Conservation (phyloP, 495 filamentous ascomycete species). For the Annulohypoxylon nitens region DNA sequence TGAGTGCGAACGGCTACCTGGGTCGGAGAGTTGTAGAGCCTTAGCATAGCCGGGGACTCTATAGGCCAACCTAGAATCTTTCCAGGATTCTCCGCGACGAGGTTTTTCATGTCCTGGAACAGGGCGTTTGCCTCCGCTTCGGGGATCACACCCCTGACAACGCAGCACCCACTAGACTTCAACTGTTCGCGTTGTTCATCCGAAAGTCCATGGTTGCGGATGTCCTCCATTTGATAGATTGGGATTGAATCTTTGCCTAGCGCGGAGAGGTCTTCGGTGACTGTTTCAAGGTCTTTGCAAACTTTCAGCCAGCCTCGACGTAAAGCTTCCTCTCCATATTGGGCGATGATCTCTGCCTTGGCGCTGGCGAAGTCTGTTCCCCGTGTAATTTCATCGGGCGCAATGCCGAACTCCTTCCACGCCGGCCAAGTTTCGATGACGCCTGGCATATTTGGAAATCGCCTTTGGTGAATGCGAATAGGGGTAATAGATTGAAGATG, state of each 20-base stretch:
- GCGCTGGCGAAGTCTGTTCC: neutral
- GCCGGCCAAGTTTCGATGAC: slow-evolving; percentile 4
- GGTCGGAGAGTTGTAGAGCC: slow-evolving; percentile 5
- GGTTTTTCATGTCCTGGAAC: slow-evolving; percentile 11
- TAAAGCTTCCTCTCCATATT: slow-evolving; percentile 8
- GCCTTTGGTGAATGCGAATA: neutral
- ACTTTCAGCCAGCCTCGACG: slow-evolving; percentile 3
- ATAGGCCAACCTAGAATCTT: neutral
- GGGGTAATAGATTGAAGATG: neutral
- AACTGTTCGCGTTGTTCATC: neutral
- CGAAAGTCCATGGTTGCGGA: slow-evolving; percentile 1
- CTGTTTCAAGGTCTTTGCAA: neutral
- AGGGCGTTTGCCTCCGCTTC: neutral
- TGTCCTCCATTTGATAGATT: neutral
- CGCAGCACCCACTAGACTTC: slow-evolving; percentile 1
- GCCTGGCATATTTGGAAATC: neutral
- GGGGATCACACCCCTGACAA: neutral
- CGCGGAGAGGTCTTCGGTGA: neutral
- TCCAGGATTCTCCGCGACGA: slow-evolving; percentile 1
- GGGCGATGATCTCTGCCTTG: slow-evolving; percentile 7
- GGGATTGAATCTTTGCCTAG: neutral
- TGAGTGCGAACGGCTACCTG: slow-evolving; percentile 1
- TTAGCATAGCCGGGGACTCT: slow-evolving; percentile 1
- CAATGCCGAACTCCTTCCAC: slow-evolving; percentile 11
- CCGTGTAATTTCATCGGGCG: neutral